Base-by-base conservation (phyloP, 2,329 filamentous ascomycete genomes). In the Leptographium lundbergii region DNA sequence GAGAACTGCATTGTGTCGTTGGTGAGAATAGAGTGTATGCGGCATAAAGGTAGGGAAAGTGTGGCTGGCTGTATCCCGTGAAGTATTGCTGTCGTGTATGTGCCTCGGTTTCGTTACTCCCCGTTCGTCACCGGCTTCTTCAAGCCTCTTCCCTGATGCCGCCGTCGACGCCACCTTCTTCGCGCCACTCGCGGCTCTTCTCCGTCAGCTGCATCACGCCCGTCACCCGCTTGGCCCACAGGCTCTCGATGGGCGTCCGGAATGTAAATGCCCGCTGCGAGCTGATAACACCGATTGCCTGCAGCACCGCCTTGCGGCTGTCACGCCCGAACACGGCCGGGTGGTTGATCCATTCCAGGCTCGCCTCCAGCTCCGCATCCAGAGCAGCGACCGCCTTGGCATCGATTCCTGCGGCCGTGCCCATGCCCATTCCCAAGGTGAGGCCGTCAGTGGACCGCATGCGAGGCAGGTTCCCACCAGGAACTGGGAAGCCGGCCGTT, bases 281-380 rank as follows among this genome's bases (percentile, higher is more conserved):
- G 68, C 89, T 94, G 66, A 99, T 96, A 62, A 97, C 91, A 7
- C 94, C 92, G 65, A 99, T 97, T 19, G 91, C 90, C 71, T 99
- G 94, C 27, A 99, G 78, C 2, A 99, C 91, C 5, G 92, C 90
- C 75, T 99, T 99, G 67, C 94, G 86, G 60, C 89, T 94, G 70
- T 99, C 94, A 45, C 94, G 85, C 10, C 88, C 87, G 69, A 99
- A 99, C 2, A 97, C 89, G 2, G 91, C 91, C 1, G 94, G 94
- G 68, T 99, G 94, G 69, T 88, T 91, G 72, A 99, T 97, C 94
- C 94, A 99, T 73, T 99, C 94, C 19, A 99, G 76, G 56, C 88
- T 89, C 39, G 88, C 83, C 70, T 96, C 90, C 39, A 99, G 81
- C 71, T 99, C 94, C 1, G 88, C 83, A 70, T 99, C 94, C 22